These are phyloP conservation scores for Arbutus unedo DNA, from an alignment of 148 eudicot species.

Conservation along the genomic window DNA sequence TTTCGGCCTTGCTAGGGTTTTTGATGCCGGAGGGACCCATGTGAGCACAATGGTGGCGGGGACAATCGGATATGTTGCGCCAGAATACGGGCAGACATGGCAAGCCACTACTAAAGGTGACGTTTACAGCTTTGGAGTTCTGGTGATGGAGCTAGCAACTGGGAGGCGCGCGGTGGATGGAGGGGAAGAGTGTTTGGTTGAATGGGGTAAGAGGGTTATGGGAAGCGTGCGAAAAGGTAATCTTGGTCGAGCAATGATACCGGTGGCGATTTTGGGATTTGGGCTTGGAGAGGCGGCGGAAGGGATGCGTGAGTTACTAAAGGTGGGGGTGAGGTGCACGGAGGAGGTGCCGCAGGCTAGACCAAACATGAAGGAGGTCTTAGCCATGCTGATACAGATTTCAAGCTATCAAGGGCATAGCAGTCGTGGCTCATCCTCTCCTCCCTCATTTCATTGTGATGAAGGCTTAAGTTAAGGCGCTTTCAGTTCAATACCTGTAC, in stretches of 20 bases:
- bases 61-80: constrained; percentile 91
- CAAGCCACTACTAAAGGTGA: constrained; percentile 97
- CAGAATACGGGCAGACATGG: constrained; percentile 93
- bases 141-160: constrained; percentile 88
- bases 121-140: constrained; percentile 90
- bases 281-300: constrained; percentile 48
- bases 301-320: constrained; percentile 61
- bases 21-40: constrained; percentile 72
- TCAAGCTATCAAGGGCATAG: constrained; percentile 3
- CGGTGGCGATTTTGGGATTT: constrained; percentile 37
- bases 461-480: neutral
- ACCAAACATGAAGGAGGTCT: constrained; percentile 93
- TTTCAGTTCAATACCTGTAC: neutral
- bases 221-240: constrained; percentile 32
- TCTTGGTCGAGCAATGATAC: constrained; percentile 24
- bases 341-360: constrained; percentile 66
- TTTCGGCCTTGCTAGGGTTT: constrained; percentile 79
- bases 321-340: constrained; percentile 68
- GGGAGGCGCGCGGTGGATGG: constrained; percentile 84
- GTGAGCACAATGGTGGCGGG: constrained; percentile 94
- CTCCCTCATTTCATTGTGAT: constrained; percentile 11
- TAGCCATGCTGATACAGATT: constrained; percentile 60
- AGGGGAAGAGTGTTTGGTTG: constrained; percentile 82
- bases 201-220: constrained; percentile 69
- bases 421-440: constrained; percentile 6